Conservation (phyloP, 345 rosid species). For the Crucihimalaya himalaica region DNA sequence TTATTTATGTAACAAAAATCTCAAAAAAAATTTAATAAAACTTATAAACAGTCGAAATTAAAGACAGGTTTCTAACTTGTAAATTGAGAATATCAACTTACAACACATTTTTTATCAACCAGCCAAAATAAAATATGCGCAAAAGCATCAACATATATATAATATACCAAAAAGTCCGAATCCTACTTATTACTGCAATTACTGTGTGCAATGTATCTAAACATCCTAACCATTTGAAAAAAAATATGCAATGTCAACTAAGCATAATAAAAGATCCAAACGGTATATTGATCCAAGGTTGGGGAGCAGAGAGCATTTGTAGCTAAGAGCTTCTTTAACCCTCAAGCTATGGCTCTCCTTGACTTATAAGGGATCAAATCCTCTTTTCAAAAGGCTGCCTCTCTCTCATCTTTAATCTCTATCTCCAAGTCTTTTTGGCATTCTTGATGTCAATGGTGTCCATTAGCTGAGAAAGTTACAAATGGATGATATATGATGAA, state of each 20-base stretch:
- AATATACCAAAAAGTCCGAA: background rate
- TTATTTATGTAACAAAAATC: no score
- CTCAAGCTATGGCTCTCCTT: constrained; percentile 34
- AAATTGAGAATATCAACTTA: constrained; percentile 7
- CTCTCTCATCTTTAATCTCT: constrained; percentile 2
- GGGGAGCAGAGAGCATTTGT: constrained; percentile 28
- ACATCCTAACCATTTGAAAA: constrained; percentile 2
- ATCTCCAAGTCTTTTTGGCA: constrained; percentile 25
- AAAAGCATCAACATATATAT: constrained; percentile 12
- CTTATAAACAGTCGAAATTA: no score
- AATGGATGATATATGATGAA: constrained; percentile 23
- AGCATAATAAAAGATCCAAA: constrained; percentile 21
- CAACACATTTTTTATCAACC: background rate
- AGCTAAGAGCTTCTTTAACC: constrained; percentile 22
- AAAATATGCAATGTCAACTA: constrained; percentile 15
- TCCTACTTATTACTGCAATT: background rate
- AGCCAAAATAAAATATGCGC: background rate
- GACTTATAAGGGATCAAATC: constrained; percentile 27
- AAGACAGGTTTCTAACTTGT: background rate
- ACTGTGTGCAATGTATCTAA: constrained; percentile 19
- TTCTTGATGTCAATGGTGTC: constrained; percentile 35
- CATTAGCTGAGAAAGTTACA: constrained; percentile 25
- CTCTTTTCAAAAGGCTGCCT: constrained; percentile 34
- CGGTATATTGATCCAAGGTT: constrained; percentile 26
- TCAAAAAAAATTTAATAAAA: background rate